Base-by-base conservation (phyloP, 768 basidiomycete species). In the Infundibulicybe gibba region DNA sequence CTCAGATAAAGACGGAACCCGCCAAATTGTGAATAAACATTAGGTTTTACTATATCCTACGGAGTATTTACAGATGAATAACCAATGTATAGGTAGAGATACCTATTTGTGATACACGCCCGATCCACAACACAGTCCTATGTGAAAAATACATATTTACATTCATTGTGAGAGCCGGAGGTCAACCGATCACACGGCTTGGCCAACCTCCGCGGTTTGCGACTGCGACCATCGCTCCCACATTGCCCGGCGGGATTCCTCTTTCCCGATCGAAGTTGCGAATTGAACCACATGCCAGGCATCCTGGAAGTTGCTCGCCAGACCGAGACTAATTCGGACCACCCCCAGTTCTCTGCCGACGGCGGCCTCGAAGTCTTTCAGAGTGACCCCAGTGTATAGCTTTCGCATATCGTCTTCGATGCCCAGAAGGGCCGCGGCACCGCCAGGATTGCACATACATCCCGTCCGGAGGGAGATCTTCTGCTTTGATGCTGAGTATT, bases 361-460 rank as follows among this genome's bases (percentile, higher is more conserved):
- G 14, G 62, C 62, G 25, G 58, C 62, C 61, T 88, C 82, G 52
- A 89, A 81, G 31, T 82, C 82, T 19, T 69, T 66, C 41, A 85
- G 69, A 5, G 80, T 83, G 34, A 80, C 74, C 4, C 84, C 85
- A 1, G 72, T 66, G 50, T 73, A 79, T 0, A 90, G 72, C 12
- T 61, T 65, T 5, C 70, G 66, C 87, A 90, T 90, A 48, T 82
- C 73, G 15, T 75, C 70, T 48, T 81, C 66, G 25, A 90, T 75
- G 0, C 82, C 83, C 4, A 90, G 72, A 13, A 92, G 65, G 4
- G 85, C 77, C 1, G 87, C 81, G 0, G 88, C 86, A 14, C 82
- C 90, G 9, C 90, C 90, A 13, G 90, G 87, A 53, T 92, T 93
- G 59, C 90, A 93, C 80, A 91, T 84, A 61, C 90, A 93, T 0